Conservation (phyloP, 306 rosid genomes). For the Benincasa hispida region DNA sequence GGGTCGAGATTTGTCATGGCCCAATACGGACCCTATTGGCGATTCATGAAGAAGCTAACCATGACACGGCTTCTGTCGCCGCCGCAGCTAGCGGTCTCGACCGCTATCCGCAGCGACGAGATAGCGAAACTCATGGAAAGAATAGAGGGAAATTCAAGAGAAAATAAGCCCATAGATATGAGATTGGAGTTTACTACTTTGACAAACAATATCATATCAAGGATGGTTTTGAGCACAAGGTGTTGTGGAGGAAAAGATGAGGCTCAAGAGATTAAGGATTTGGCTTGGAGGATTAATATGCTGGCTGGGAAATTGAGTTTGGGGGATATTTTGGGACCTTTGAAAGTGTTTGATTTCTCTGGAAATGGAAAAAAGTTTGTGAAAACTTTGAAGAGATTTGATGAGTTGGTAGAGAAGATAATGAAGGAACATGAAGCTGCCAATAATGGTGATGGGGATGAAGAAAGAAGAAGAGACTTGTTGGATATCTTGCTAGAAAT, state of each 20-base stretch:
- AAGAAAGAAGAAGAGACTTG: constrained; percentile 15
- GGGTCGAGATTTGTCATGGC: constrained; percentile 37
- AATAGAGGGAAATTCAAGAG: constrained; percentile 9
- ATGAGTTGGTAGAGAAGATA: constrained; percentile 34
- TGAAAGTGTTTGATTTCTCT: constrained; percentile 42
- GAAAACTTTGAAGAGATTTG: constrained; percentile 22
- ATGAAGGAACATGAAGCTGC: constrained; percentile 35
- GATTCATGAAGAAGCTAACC: constrained; percentile 50
- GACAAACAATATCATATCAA: constrained; percentile 35
- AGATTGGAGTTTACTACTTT: constrained; percentile 15
- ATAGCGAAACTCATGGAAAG: constrained; percentile 20
- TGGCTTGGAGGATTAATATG: constrained; percentile 23
- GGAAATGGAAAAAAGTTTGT: constrained; percentile 34
- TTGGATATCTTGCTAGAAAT: constrained; percentile 45
- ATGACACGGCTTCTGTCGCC: constrained; percentile 37
- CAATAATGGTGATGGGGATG: background rate
- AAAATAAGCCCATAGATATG: constrained; percentile 19
- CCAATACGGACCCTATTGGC: constrained; percentile 45
- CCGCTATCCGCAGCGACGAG: constrained; percentile 27
- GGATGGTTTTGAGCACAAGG: constrained; percentile 44
- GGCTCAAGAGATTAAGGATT: constrained; percentile 20
- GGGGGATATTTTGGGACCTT: constrained; percentile 52
- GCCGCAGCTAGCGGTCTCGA: constrained; percentile 18
- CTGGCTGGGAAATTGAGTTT: constrained; percentile 40
- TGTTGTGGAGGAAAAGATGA: constrained; percentile 21